These are phyloP conservation scores for Colletotrichum scovillei DNA, from an alignment of 2,329 filamentous ascomycete species.

Conservation along the genomic window DNA sequence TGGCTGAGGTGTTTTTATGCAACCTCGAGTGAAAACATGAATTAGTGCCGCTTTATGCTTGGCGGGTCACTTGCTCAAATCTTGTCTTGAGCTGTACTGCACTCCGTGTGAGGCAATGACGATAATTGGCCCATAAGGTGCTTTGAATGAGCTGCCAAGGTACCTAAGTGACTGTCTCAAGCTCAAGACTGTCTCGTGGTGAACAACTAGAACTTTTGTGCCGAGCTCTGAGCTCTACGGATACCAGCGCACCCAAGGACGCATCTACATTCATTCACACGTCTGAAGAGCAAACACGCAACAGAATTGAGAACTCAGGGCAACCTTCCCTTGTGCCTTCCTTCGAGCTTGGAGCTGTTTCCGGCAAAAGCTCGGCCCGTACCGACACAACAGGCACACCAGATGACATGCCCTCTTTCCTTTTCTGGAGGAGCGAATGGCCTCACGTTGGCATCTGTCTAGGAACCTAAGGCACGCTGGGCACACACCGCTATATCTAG, in stretches of 20 bases:
- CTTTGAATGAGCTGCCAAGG: not conserved
- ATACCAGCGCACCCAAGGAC: not conserved
- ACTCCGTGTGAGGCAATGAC: not conserved
- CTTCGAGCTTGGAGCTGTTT: not conserved
- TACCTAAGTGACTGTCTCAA: not conserved
- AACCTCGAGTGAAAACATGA: not conserved
- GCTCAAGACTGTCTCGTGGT: not conserved
- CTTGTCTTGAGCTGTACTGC: not conserved
- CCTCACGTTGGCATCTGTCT: not conserved
- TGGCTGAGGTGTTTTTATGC: not conserved
- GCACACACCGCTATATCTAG: not conserved
- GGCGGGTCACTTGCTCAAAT: not conserved
- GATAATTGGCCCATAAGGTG: not conserved
- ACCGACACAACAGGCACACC: conserved; percentile 19
- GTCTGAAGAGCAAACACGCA: not conserved
- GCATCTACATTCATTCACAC: not conserved
- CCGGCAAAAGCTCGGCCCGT: conserved; percentile 26
- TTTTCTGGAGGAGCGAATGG: not conserved
- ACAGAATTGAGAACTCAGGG: not conserved
- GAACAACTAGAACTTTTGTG: not conserved
- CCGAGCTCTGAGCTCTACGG: not conserved
- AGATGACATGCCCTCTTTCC: not conserved
- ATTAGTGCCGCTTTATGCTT: not conserved
- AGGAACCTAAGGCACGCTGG: not conserved
- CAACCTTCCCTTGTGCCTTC: conserved; percentile 7